Percentiles rank a stretch among this genome's conserved stretches.
These are phyloP conservation scores for Abelmoschus esculentus DNA, from an alignment of 345 rosid genomes.

Conservation along the genomic window DNA sequence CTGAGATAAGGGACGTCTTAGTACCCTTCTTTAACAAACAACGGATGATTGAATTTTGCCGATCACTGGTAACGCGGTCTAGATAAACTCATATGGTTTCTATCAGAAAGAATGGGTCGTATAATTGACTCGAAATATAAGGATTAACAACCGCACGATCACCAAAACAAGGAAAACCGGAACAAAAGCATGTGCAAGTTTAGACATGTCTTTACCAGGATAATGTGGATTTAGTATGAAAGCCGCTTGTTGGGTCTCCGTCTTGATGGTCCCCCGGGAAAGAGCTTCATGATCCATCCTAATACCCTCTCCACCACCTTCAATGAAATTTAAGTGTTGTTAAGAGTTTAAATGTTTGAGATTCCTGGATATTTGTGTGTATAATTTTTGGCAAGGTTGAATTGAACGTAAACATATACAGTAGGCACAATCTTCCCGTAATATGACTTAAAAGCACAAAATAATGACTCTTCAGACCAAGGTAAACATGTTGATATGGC, in stretches of 20 bases:
- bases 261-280: constrained; percentile 88
- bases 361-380: background rate
- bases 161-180: constrained; percentile 15
- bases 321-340: background rate
- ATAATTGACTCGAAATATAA: constrained; percentile 32
- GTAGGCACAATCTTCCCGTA: background rate
- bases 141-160: constrained; percentile 19
- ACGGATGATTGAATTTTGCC: constrained; percentile 13
- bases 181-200: background rate
- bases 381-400: background rate
- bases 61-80: constrained; percentile 8
- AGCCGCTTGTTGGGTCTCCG: constrained; percentile 84
- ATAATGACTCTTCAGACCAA: background rate
- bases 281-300: constrained; percentile 98
- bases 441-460: background rate
- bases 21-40: constrained; percentile 20
- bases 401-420: background rate
- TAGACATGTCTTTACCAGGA: constrained; percentile 9
- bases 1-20: constrained; percentile 8
- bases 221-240: constrained; percentile 22
- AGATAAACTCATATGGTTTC: constrained; percentile 11
- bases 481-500: background rate
- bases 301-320: constrained; percentile 97
- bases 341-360: background rate
- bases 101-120: constrained; percentile 31